These are phyloP conservation scores for Xylaria sp. DNA, from an alignment of 2,329 filamentous ascomycete species.

Conservation along the genomic window DNA sequence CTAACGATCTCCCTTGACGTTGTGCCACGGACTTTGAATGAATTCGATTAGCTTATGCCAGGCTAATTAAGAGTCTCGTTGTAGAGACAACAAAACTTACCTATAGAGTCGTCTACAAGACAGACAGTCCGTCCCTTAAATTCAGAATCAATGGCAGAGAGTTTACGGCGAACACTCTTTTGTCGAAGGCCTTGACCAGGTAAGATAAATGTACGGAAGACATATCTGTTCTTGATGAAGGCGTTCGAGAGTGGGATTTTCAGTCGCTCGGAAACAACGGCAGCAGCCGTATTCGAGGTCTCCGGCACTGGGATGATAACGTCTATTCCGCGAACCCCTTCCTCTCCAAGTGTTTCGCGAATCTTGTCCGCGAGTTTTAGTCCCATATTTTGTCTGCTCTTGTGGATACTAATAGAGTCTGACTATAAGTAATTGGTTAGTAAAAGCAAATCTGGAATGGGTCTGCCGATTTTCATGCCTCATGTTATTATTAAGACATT, in stretches of 20 bases:
- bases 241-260: conserved; percentile 76
- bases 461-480: no score
- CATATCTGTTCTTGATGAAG: conserved; percentile 35
- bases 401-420: conserved; percentile 63
- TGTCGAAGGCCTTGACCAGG: conserved; percentile 81
- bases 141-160: conserved; percentile 86
- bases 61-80: neutral
- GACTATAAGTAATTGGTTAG: conserved; percentile 24
- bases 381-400: conserved; percentile 79
- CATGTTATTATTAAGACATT: no score
- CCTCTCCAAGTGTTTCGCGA: conserved; percentile 67
- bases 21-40: conserved; percentile 74
- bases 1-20: conserved; percentile 81
- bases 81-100: conserved; percentile 4
- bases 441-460: no score
- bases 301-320: conserved; percentile 74
- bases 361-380: conserved; percentile 76
- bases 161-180: conserved; percentile 88
- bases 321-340: conserved; percentile 75
- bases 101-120: conserved; percentile 87
- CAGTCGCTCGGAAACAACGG: conserved; percentile 74
- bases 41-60: conserved; percentile 8
- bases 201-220: conserved; percentile 72
- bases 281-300: conserved; percentile 77
- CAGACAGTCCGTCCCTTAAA: conserved; percentile 84